phyloP scores from a whole-genome alignment of 2,329 filamentous ascomycete genomes.

The Rutstroemia sp. region DNA sequence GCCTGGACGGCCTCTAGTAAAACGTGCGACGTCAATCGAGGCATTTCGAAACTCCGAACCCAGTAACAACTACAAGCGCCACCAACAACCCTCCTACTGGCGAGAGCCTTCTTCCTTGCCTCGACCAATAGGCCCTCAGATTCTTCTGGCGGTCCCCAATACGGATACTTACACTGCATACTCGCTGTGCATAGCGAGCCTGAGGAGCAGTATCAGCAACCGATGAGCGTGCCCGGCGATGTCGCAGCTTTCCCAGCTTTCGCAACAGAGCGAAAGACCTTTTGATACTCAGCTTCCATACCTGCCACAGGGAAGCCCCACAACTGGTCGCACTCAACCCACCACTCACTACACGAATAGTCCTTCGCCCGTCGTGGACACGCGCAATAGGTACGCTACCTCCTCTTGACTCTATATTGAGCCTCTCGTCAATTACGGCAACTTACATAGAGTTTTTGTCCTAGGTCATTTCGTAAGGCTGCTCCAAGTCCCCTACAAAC shows the following conservation, averaged over 20 bases:
- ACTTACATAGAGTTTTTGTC: constrained; percentile 19
- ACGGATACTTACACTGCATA: constrained; percentile 17
- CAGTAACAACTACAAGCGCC: constrained; percentile 17
- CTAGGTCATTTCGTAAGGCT: constrained; percentile 28
- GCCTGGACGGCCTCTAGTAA: constrained; percentile 17
- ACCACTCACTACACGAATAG: constrained; percentile 20
- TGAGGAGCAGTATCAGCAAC: constrained; percentile 24
- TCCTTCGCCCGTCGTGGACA: constrained; percentile 19
- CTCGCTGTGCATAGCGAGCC: constrained; percentile 13
- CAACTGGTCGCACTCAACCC: constrained; percentile 20
- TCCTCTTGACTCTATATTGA: constrained; percentile 6
- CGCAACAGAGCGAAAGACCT: constrained; percentile 26
- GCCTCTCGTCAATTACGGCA: constrained; percentile 4
- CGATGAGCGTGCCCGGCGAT: constrained; percentile 6
- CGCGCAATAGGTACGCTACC: constrained; percentile 23
- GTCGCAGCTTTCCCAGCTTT: constrained; percentile 18
- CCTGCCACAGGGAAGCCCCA: constrained; percentile 25
- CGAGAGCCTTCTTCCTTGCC: constrained; percentile 11
- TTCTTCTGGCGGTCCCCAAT: constrained; percentile 11
- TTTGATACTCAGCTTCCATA: constrained; percentile 20
- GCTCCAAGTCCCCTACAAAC: constrained; percentile 30
- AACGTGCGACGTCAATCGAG: constrained; percentile 28
- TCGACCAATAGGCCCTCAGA: constrained; percentile 14
- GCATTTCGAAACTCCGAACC: constrained; percentile 25
- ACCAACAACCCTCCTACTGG: constrained; percentile 7